Evolutionary conservation across 352 stramenopile species (phyloP).

Genomic region (Blastocystis hominis): DNA sequence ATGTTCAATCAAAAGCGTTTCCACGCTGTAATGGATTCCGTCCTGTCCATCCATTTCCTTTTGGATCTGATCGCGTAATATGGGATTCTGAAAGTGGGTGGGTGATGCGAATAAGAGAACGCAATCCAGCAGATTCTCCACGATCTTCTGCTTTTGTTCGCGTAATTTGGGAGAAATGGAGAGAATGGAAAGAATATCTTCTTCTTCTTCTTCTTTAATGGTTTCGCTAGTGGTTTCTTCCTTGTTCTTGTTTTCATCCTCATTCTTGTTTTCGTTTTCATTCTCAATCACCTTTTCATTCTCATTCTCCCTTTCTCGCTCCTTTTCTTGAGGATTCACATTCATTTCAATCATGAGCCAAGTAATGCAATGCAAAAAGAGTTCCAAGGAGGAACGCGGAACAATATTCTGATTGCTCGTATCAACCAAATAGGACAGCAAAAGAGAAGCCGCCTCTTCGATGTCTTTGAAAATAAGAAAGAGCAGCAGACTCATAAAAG

Average conservation of each 20-base stretch:
- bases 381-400: background rate
- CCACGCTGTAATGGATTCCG: background rate
- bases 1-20: background rate
- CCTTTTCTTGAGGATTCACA: background rate
- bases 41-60: background rate
- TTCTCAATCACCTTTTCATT: background rate
- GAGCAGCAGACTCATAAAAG: background rate
- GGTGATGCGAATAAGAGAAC: background rate
- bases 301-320: too few relatives aligned
- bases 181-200: background rate
- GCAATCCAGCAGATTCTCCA: background rate
- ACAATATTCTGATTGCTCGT: background rate
- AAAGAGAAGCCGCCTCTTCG: background rate
- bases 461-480: background rate
- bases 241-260: too few relatives aligned
- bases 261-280: too few relatives aligned
- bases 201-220: background rate
- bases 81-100: background rate
- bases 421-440: background rate
- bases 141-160: background rate
- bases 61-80: background rate
- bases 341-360: background rate
- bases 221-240: too few relatives aligned
- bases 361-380: background rate
- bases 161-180: background rate